A percentile compares a stretch with the other conserved stretches of the same genome.
These are phyloP conservation scores for Bremia lactucae DNA, from an alignment of 352 stramenopile genomes.

Conservation along the genomic window DNA sequence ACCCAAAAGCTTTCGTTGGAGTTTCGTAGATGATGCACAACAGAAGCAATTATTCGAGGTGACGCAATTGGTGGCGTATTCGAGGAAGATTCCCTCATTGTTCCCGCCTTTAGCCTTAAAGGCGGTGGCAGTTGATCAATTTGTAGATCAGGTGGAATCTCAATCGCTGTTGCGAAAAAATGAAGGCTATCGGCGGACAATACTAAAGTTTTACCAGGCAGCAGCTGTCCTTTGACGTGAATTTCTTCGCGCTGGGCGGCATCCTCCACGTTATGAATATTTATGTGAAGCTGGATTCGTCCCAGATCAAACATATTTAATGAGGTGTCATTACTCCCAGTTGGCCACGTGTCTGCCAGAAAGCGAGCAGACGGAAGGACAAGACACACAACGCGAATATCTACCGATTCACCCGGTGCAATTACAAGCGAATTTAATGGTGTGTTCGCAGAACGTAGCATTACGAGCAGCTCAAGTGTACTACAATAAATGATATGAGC, in stretches of 20 bases:
- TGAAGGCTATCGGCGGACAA: conserved; percentile 70
- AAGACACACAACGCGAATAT: conserved; percentile 76
- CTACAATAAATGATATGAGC: too few species aligned
- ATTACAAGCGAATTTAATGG: conserved; percentile 50
- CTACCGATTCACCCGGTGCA: conserved; percentile 66
- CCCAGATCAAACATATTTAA: conserved; percentile 54
- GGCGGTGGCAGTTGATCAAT: conserved; percentile 30
- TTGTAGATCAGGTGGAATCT: conserved; percentile 41
- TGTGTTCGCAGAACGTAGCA: conserved; percentile 77
- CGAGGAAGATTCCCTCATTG: conserved; percentile 24
- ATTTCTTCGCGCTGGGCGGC: conserved; percentile 59
- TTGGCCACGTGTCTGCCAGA: conserved; percentile 30
- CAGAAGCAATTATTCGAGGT: conserved; percentile 13
- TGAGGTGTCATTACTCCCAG: conserved; percentile 20
- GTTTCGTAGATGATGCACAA: conserved; percentile 58
- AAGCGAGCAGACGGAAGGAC: conserved; percentile 57
- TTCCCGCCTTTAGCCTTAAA: conserved; percentile 33
- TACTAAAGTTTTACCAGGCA: conserved; percentile 73
- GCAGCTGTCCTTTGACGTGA: conserved; percentile 56
- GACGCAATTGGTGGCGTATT: conserved; percentile 13
- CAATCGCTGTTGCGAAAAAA: conserved; percentile 61
- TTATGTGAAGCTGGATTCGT: conserved; percentile 55
- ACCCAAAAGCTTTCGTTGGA: conserved; percentile 72
- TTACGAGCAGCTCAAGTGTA: conserved; percentile 61
- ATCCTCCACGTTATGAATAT: conserved; percentile 47